phyloP scores from a whole-genome alignment of 148 eudicot species.

The Nepenthes mirabilis region DNA sequence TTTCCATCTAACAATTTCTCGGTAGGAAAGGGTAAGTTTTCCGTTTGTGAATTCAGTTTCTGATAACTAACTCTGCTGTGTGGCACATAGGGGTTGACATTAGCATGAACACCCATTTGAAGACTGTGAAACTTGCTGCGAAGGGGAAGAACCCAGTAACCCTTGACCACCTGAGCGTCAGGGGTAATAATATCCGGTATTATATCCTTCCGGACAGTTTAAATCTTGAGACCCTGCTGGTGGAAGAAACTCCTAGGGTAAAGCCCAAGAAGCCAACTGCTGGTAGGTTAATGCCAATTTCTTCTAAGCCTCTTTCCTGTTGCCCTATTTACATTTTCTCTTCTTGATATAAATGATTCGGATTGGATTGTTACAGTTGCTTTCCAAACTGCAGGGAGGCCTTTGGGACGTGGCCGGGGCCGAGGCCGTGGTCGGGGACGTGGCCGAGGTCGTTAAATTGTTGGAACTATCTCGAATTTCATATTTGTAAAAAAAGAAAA shows the following conservation, averaged over 20 bases:
- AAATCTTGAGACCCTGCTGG: slow-evolving; percentile 64
- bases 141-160: slow-evolving; percentile 66
- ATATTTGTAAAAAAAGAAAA: slow-evolving; percentile 5
- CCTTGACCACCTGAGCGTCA: slow-evolving; percentile 61
- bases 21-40: not conserved
- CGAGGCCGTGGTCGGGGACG: slow-evolving; percentile 63
- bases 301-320: not conserved
- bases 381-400: slow-evolving; percentile 25
- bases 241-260: slow-evolving; percentile 64
- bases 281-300: slow-evolving; percentile 15
- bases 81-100: slow-evolving; percentile 46
- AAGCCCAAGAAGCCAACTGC: slow-evolving; percentile 68
- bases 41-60: not conserved
- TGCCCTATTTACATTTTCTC: not conserved
- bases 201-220: slow-evolving; percentile 69
- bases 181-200: slow-evolving; percentile 70
- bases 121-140: slow-evolving; percentile 55
- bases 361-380: not conserved
- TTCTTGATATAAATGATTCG: not conserved
- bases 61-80: not conserved
- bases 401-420: slow-evolving; percentile 55
- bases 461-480: not conserved
- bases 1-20: not conserved
- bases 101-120: slow-evolving; percentile 77
- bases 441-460: slow-evolving; percentile 40